A percentile compares a stretch with the other conserved stretches of the same genome.
Evolutionary conservation across 371 early-diverging fungal genomes (phyloP).

Genomic region (Entomophthora muscae): DNA sequence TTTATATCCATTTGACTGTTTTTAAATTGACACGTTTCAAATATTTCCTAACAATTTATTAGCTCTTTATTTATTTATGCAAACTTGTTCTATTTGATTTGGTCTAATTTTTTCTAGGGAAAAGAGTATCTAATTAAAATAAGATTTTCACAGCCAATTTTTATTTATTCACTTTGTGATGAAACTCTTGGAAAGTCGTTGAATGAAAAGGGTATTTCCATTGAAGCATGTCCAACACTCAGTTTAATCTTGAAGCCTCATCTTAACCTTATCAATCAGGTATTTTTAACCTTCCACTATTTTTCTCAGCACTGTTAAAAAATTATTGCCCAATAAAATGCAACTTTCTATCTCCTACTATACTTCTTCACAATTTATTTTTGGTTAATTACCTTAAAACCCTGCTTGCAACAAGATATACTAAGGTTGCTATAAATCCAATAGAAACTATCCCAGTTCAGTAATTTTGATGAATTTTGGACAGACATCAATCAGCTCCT

Average conservation of each 20-base stretch:
- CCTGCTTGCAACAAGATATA: too few relatives aligned
- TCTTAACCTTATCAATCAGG: background rate
- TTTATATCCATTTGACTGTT: background rate
- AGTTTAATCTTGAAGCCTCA: background rate
- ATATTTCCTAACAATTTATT: background rate
- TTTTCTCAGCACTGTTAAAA: background rate
- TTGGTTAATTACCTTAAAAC: too few relatives aligned
- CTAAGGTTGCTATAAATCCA: background rate
- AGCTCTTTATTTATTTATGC: background rate
- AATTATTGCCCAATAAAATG: background rate
- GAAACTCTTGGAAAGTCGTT: background rate
- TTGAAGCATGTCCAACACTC: background rate
- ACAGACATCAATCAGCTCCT: background rate
- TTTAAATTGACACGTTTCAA: background rate
- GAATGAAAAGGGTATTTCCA: background rate
- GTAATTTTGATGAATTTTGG: background rate
- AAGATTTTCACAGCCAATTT: background rate
- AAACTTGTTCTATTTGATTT: background rate
- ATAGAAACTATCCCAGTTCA: background rate
- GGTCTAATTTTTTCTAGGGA: background rate
- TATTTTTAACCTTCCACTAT: background rate
- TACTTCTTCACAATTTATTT: background rate
- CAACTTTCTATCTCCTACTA: background rate
- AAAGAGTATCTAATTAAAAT: background rate
- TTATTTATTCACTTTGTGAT: background rate